A percentile compares a stretch with the other conserved stretches of the same genome.
phyloP scores from a whole-genome alignment of 495 filamentous ascomycete species.

The Talaromyces thailandensis region DNA sequence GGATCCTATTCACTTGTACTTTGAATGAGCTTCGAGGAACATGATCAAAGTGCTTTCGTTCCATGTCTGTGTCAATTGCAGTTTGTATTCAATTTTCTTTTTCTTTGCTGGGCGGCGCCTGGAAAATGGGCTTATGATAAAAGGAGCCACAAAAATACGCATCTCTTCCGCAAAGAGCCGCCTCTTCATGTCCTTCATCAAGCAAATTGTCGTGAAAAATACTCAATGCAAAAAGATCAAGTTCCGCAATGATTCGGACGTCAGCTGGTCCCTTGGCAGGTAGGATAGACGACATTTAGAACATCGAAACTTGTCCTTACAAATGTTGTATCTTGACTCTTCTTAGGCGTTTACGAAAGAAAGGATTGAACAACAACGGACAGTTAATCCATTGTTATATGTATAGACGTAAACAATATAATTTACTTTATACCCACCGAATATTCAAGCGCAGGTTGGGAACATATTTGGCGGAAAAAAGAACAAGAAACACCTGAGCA shows the following conservation, averaged over 20 bases:
- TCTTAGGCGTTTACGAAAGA: background rate
- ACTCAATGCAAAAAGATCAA: background rate
- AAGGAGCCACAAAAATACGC: background rate
- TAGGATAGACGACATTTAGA: no score
- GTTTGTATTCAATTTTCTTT: background rate
- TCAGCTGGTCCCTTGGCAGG: no score
- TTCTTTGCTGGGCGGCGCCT: background rate
- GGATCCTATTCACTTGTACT: background rate
- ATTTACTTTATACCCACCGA: constrained; percentile 2
- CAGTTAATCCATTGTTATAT: background rate
- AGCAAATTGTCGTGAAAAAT: background rate
- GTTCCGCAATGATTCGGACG: background rate
- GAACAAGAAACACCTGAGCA: background rate
- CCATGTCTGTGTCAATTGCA: background rate
- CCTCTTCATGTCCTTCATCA: background rate
- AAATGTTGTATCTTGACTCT: no score
- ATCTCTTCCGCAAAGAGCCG: background rate
- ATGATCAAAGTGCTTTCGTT: background rate
- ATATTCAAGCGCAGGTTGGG: background rate
- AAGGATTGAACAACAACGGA: background rate
- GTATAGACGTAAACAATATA: background rate
- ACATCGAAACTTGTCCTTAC: no score
- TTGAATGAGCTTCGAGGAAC: background rate
- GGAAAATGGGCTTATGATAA: background rate
- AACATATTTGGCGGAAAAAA: background rate